Evolutionary conservation across 169 alveolate genomes (phyloP), one percentile per base, ranked within the genome.

Genomic region (Plasmodium reichenowi): DNA sequence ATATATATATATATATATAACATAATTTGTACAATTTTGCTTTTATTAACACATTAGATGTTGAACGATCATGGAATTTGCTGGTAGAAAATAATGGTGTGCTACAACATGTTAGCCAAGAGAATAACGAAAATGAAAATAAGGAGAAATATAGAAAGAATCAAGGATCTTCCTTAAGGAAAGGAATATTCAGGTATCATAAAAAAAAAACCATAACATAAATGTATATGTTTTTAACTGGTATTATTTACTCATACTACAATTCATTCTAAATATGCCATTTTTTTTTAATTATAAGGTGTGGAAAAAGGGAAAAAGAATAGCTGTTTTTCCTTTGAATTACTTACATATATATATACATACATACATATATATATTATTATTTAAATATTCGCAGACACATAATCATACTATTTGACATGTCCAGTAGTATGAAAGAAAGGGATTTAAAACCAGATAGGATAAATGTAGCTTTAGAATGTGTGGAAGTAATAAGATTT

Each of bases 361-460:
- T 48, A 1, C 17, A 32, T 38, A 38, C 7, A 38, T 38, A 38
- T 38, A 38, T 38, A 5, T 71, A 6, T 48, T 38, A n/a, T 70
- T 59, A 29, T 64, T 64, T 64, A 64, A 24, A 58, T 60, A 59
- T 56, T 12, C 1, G 45, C 88, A 94, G 96, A 71, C 93, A 93
- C 32, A 54, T 94, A 60, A 91, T 94, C 43, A 93, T 94, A 50
- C 32, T 94, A 62, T 92, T 94, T 74, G 96, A 94, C 26, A 76
- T 91, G 89, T 92, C 95, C 52, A 93, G 93, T 15, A 85, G 92
- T 54, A 94, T 94, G 96, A 75, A 88, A 29, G 96, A 94, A 62
- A 88, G 93, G 72, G 96, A 94, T 68, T 94, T 94, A 74, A 94
- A 94, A 26, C 96, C 96, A 10, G 94, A 94, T 38, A 63, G 96